A percentile compares a stretch with the other conserved stretches of the same genome.
Evolutionary conservation across 2,329 filamentous ascomycete species (phyloP).

Genomic region (Alternaria hordeiaustralica): DNA sequence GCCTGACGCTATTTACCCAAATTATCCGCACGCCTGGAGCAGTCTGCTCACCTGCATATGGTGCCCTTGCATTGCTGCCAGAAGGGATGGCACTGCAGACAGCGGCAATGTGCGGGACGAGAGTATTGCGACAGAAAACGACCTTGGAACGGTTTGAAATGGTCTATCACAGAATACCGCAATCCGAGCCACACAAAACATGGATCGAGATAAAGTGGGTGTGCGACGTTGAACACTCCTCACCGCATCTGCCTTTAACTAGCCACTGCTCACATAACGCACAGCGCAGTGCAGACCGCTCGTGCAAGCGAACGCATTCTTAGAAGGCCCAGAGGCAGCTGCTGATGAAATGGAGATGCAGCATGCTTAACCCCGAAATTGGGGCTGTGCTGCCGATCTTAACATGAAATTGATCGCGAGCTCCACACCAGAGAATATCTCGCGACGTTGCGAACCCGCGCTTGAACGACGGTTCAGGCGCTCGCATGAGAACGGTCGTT

Average conservation of each 20-base stretch:
- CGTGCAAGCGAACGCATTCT: neutral
- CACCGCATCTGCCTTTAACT: neutral
- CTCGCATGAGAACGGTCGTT: neutral
- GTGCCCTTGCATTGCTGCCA: neutral
- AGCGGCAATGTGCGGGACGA: neutral
- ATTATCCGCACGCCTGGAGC: neutral
- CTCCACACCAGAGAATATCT: neutral
- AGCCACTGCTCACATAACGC: neutral
- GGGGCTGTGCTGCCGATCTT: slow-evolving; percentile 5
- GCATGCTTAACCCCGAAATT: neutral
- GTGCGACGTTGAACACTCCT: neutral
- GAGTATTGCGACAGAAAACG: neutral
- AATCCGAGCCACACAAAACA: neutral
- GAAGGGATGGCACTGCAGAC: neutral
- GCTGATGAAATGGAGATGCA: neutral
- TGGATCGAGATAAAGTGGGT: neutral
- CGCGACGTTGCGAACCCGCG: neutral
- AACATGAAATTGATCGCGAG: neutral
- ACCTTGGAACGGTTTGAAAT: neutral
- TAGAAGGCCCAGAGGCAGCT: neutral
- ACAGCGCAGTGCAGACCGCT: neutral
- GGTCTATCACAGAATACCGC: neutral
- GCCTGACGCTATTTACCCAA: neutral
- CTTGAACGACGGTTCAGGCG: neutral
- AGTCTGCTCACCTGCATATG: neutral